These are phyloP conservation scores for Sapria himalayana DNA, from an alignment of 345 rosid genomes.

Conservation along the genomic window DNA sequence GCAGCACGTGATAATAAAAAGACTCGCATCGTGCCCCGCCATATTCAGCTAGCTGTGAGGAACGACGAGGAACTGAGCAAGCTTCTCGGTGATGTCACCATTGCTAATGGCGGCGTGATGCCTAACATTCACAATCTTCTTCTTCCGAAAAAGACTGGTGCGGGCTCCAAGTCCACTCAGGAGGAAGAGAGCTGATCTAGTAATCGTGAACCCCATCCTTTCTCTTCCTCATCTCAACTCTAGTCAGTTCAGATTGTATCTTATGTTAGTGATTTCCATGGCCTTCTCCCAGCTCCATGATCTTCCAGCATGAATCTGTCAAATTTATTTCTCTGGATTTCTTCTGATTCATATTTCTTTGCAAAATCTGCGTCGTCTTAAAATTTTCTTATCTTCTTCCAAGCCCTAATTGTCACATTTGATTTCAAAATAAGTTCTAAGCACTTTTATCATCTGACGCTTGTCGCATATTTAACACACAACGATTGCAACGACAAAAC, in stretches of 20 bases:
- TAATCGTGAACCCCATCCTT: neutral
- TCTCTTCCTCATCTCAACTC: neutral
- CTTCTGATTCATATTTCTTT: neutral
- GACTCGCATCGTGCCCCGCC: slow-evolving; percentile 77
- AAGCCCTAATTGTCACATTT: no score
- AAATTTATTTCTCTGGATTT: slow-evolving; percentile 3
- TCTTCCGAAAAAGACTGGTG: slow-evolving; percentile 68
- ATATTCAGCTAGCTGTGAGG: slow-evolving; percentile 73
- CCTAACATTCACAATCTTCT: slow-evolving; percentile 92
- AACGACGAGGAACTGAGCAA: slow-evolving; percentile 94
- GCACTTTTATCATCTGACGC: no score
- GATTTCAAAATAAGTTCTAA: no score
- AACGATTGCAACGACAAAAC: no score
- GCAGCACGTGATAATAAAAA: slow-evolving; percentile 90
- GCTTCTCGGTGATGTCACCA: slow-evolving; percentile 82
- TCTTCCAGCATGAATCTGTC: no score
- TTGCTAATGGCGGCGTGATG: slow-evolving; percentile 93
- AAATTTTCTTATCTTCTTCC: no score
- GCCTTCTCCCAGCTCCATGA: no score
- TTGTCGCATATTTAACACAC: no score
- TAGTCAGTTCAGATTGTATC: neutral
- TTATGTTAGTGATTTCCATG: neutral
- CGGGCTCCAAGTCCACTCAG: slow-evolving; percentile 34
- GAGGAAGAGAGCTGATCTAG: slow-evolving; percentile 32
- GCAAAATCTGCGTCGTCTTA: slow-evolving; percentile 4